phyloP scores from a whole-genome alignment of 2,329 filamentous ascomycete genomes.

The Calonectria pteridis region DNA sequence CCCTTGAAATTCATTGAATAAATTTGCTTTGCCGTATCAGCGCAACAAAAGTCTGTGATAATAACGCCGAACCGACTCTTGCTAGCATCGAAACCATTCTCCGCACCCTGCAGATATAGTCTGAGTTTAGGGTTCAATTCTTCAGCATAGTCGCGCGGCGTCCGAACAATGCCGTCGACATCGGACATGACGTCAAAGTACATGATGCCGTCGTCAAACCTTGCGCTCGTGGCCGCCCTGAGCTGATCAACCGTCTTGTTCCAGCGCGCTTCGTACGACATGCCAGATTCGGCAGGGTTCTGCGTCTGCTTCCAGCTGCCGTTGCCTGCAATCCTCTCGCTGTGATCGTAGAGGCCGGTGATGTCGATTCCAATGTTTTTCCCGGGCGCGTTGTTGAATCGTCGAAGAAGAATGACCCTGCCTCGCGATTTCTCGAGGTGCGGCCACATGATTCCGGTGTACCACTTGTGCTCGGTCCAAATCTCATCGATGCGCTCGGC shows the following conservation, averaged over 20 bases:
- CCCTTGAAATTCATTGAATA: not conserved
- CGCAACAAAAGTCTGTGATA: constrained; percentile 12
- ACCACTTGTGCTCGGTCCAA: constrained; percentile 12
- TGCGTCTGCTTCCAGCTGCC: constrained; percentile 4
- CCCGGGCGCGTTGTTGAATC: constrained; percentile 5
- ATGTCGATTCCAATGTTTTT: constrained; percentile 6
- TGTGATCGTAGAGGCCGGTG: not conserved
- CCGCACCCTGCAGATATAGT: not conserved
- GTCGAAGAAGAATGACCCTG: constrained; percentile 4
- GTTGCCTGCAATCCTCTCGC: not conserved
- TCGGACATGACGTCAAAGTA: constrained; percentile 4
- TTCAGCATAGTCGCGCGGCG: not conserved
- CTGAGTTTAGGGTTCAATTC: not conserved
- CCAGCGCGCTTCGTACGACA: not conserved
- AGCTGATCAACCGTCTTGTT: constrained; percentile 3
- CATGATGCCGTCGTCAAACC: constrained; percentile 2
- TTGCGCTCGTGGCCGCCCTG: not conserved
- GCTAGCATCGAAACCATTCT: not conserved
- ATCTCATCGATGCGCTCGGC: constrained; percentile 3
- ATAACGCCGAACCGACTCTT: constrained; percentile 5
- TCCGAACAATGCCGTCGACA: not conserved
- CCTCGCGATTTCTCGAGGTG: constrained; percentile 2
- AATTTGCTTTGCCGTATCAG: not conserved
- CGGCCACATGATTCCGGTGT: not conserved
- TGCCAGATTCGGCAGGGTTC: constrained; percentile 1